phyloP scores from a whole-genome alignment of 192 early-diverging fungal species.

The Umbelopsis sp. region DNA sequence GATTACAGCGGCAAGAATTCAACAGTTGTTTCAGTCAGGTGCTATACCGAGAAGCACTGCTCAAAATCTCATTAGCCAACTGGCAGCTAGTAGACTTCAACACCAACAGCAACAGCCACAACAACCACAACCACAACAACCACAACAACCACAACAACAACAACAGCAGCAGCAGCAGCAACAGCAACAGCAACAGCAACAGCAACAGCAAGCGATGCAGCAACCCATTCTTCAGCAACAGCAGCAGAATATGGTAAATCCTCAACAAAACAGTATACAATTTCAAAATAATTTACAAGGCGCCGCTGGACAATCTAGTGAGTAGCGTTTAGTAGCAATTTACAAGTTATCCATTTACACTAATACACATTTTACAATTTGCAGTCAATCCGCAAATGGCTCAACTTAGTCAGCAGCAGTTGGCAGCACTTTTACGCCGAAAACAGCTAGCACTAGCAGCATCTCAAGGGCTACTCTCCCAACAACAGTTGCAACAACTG shows the following conservation, averaged over 20 bases:
- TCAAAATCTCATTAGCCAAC: conserved; percentile 28
- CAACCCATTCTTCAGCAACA: conserved; percentile 21
- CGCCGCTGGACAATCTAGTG: neutral
- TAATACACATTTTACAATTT: neutral
- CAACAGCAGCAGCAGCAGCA: neutral
- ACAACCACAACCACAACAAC: neutral
- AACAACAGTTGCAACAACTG: conserved; percentile 10
- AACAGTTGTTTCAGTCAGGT: conserved; percentile 27
- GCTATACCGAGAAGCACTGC: conserved; percentile 31
- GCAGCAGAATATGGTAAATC: neutral
- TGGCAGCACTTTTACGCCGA: neutral
- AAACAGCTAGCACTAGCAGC: conserved; percentile 1
- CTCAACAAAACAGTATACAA: neutral
- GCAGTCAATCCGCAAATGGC: conserved; percentile 15
- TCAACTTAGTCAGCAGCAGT: conserved; percentile 10
- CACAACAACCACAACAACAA: neutral
- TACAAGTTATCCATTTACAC: neutral
- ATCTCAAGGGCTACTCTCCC: neutral
- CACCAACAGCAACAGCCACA: conserved; percentile 9
- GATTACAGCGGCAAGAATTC: conserved; percentile 19
- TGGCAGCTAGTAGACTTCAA: conserved; percentile 13
- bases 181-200: conserved; percentile 20
- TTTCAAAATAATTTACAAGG: conserved; percentile 6
- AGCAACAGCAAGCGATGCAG: neutral
- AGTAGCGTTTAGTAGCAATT: neutral